phyloP scores from a whole-genome alignment of 495 filamentous ascomycete genomes.

The Neurospora hispaniola region DNA sequence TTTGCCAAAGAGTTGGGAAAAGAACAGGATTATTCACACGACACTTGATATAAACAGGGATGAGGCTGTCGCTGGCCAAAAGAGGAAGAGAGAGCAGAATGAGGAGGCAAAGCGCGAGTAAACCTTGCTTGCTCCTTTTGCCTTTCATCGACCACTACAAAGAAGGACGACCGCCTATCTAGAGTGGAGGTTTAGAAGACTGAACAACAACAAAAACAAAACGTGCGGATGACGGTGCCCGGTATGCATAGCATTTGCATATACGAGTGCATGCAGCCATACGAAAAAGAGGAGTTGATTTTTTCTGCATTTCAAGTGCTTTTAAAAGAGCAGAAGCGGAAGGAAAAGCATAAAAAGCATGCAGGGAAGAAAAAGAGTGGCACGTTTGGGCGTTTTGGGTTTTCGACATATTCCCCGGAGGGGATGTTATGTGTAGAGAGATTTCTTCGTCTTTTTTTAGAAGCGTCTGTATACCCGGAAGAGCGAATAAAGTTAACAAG shows the following conservation, averaged over 20 bases:
- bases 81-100: background rate
- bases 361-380: background rate
- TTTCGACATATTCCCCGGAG: background rate
- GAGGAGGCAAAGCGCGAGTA: background rate
- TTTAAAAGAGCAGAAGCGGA: background rate
- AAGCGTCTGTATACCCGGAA: background rate
- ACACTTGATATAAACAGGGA: background rate
- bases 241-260: background rate
- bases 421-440: background rate
- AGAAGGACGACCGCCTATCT: too few species aligned
- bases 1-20: background rate
- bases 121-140: background rate
- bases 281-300: background rate
- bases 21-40: background rate
- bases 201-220: background rate
- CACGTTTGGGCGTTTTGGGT: background rate
- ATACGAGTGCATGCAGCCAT: background rate
- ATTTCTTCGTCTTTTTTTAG: background rate
- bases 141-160: background rate
- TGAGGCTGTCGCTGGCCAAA: background rate
- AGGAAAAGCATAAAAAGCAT: background rate
- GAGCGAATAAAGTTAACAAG: background rate
- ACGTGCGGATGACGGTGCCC: background rate
- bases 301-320: background rate
- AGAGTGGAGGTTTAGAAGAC: background rate